Evolutionary conservation across 805 yeast genomes (phyloP), one percentile per base, ranked within the genome.

Genomic region (Candida broadrunensis): DNA sequence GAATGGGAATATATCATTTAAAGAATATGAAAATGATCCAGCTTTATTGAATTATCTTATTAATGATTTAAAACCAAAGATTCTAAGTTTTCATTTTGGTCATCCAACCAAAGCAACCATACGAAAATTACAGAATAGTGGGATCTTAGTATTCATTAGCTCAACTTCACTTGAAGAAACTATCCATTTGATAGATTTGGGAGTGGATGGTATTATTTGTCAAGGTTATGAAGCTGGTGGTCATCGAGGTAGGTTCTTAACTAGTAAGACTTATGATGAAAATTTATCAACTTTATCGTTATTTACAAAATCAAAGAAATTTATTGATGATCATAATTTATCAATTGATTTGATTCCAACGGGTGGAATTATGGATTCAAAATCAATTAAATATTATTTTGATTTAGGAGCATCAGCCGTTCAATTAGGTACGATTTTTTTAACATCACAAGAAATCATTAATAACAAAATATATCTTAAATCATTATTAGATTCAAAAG

Each of bases 151-250:
- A 2, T 63, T 76, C 46, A 76, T 69, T 1, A 58, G 75, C 1
- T 78, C 74, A 0, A 79, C 83, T 0, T 67, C 67, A 15, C 49
- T 68, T 0, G 49, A 52, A 1, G 84, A 80, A 47, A 77, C 75
- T 0, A 23, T 47, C 14, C 26, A 52, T 34, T 54, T 65, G 23
- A 23, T 53, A 2, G 50, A 55, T 0, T 42, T 54, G 0, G 69
- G 69, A 0, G 68, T 71, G 5, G 80, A 78, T 52, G 82, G 75
- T 1, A 55, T 80, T 3, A 61, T 73, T 6, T 63, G 70, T 19
- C 86, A 81, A 54, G 85, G 85, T 0, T 65, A 63, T 53, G 85
- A 79, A 48, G 85, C 85, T 3, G 85, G 85, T 18, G 85, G 85
- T 0, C 85, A 80, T 51, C 58, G 85, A 14, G 84, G 84, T 2